phyloP scores from a whole-genome alignment of 805 yeast genomes.

The Wickerhamiella kurtzmanii region DNA sequence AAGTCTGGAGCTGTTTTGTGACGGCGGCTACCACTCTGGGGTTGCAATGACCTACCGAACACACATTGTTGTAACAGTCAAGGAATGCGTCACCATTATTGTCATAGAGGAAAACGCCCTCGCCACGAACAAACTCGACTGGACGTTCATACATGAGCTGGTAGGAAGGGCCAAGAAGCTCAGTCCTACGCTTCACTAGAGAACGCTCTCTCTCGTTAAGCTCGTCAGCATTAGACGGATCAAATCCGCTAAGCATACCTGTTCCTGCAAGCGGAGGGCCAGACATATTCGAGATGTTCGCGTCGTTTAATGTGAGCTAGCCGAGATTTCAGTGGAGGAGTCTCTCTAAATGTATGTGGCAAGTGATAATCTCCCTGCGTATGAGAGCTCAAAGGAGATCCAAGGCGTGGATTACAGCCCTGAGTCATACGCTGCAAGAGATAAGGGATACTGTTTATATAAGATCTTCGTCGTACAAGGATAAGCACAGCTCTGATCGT shows the following conservation, averaged over 20 bases:
- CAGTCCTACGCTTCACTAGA: constrained; percentile 3
- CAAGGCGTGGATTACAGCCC: too few relatives aligned
- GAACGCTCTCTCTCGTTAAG: constrained; percentile 5
- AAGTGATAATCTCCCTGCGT: too few relatives aligned
- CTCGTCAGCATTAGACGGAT: not conserved
- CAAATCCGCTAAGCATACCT: constrained; percentile 12
- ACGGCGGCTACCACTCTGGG: constrained; percentile 7
- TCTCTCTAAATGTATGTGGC: too few relatives aligned
- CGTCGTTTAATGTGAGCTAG: too few relatives aligned
- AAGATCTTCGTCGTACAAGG: too few relatives aligned
- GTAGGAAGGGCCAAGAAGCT: constrained; percentile 10
- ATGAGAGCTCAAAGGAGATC: too few relatives aligned
- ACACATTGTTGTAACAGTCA: constrained; percentile 13
- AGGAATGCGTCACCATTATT: constrained; percentile 6
- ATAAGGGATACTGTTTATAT: too few relatives aligned
- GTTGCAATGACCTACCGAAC: constrained; percentile 12
- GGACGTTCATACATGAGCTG: constrained; percentile 14
- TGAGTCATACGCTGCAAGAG: too few relatives aligned
- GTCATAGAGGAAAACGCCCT: constrained; percentile 9
- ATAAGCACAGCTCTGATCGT: too few relatives aligned
- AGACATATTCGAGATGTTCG: too few relatives aligned
- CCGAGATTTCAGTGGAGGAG: too few relatives aligned
- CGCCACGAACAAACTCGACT: constrained; percentile 9
- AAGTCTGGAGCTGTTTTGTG: constrained; percentile 4
- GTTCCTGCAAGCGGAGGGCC: not conserved